Evolutionary conservation across 2,329 filamentous ascomycete species (phyloP).

Genomic region (Colletotrichum tabaci): DNA sequence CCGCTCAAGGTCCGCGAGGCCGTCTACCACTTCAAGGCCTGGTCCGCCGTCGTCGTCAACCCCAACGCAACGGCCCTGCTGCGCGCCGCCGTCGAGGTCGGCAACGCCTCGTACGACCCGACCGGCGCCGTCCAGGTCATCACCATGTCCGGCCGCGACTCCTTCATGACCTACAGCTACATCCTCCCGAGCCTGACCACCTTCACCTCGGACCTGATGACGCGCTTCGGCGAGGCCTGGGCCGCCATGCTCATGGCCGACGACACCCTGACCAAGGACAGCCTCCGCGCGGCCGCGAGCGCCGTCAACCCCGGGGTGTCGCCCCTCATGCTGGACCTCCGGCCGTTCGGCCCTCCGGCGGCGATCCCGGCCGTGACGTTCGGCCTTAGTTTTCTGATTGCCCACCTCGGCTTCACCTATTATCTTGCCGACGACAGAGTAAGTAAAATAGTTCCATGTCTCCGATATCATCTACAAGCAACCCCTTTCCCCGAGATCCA

Average conservation of each 20-base stretch:
- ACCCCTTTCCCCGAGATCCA: not conserved
- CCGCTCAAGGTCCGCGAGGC: slow-evolving; percentile 26
- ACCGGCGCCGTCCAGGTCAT: slow-evolving; percentile 29
- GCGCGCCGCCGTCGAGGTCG: slow-evolving; percentile 10
- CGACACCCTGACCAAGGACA: slow-evolving; percentile 18
- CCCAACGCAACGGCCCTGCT: slow-evolving; percentile 22
- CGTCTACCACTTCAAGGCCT: slow-evolving; percentile 28
- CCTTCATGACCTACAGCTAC: slow-evolving; percentile 35
- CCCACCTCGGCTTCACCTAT: slow-evolving; percentile 28
- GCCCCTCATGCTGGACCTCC: slow-evolving; percentile 31
- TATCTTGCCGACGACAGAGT: slow-evolving; percentile 29
- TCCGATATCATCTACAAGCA: no score
- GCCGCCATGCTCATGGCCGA: slow-evolving; percentile 20
- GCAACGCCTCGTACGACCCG: slow-evolving; percentile 30
- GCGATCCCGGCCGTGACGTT: slow-evolving; percentile 28
- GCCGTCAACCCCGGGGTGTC: slow-evolving; percentile 30
- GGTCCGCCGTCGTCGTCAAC: slow-evolving; percentile 31
- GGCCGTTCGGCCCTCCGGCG: slow-evolving; percentile 26
- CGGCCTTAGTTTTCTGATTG: slow-evolving; percentile 30
- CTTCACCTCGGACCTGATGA: slow-evolving; percentile 14
- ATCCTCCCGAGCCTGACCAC: slow-evolving; percentile 24
- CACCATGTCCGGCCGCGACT: slow-evolving; percentile 30
- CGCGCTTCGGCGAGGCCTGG: slow-evolving; percentile 19
- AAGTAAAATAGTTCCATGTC: not conserved
- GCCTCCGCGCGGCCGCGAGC: slow-evolving; percentile 15